Evolutionary conservation across 805 yeast species (phyloP).

Genomic region (Tetrapisispora taiwanensis): DNA sequence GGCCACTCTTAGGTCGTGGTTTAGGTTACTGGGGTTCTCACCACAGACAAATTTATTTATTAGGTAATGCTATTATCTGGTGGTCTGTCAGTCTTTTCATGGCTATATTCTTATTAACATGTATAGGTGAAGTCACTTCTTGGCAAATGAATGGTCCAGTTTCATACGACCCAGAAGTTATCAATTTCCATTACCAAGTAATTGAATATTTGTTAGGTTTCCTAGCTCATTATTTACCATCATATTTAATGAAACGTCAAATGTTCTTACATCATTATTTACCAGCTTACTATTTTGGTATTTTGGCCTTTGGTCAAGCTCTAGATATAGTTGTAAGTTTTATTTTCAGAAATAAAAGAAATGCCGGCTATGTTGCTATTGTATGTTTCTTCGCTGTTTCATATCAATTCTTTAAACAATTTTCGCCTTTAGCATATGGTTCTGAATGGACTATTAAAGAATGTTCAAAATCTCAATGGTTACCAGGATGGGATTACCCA

Average conservation of each 20-base stretch:
- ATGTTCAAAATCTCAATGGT: conserved; percentile 53
- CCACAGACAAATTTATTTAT: conserved; percentile 51
- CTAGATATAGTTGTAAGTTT: conserved; percentile 44
- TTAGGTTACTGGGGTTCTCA: conserved; percentile 61
- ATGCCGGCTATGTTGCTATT: conserved; percentile 37
- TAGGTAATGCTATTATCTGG: conserved; percentile 78
- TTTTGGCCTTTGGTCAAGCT: conserved; percentile 63
- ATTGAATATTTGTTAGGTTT: conserved; percentile 60
- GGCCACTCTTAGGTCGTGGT: conserved; percentile 73
- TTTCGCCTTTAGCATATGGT: conserved; percentile 72
- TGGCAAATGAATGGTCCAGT: conserved; percentile 57
- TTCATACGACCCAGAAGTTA: conserved; percentile 41
- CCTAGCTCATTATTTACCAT: conserved; percentile 62
- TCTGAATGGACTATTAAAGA: conserved; percentile 61
- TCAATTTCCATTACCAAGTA: conserved; percentile 55
- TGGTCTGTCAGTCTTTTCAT: conserved; percentile 55
- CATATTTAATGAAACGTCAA: conserved; percentile 85
- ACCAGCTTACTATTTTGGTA: conserved; percentile 84
- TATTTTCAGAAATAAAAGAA: conserved; percentile 34
- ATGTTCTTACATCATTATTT: conserved; percentile 87
- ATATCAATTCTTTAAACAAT: conserved; percentile 44
- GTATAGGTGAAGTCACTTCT: conserved; percentile 36
- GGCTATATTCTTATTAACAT: conserved; percentile 39
- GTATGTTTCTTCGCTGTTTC: conserved; percentile 41
- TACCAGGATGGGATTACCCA: conserved; percentile 79